Evolutionary conservation across 1,284 basidiomycete species (phyloP).

Genomic region (Fomes fomentarius): DNA sequence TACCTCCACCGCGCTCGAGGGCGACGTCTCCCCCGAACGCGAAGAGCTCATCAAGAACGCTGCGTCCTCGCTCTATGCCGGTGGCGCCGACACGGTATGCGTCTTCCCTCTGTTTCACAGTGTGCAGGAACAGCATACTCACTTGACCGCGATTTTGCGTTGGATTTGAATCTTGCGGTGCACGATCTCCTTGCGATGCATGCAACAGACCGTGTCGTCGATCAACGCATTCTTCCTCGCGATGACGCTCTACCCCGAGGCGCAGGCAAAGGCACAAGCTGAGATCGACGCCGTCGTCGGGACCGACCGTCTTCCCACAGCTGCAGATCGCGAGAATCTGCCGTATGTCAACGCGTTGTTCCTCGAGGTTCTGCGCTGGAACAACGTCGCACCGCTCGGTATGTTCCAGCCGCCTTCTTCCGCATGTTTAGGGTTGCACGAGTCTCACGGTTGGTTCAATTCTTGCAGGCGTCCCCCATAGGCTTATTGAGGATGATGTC

Average conservation of each 20-base stretch:
- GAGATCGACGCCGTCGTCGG: conserved; percentile 37
- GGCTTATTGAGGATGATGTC: conserved; percentile 32
- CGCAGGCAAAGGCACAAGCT: conserved; percentile 35
- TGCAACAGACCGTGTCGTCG: conserved; percentile 32
- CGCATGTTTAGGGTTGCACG: no score
- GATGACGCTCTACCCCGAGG: conserved; percentile 37
- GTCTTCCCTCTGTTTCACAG: background rate
- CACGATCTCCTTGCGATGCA: no score
- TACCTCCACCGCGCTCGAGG: conserved; percentile 28
- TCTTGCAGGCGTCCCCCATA: conserved; percentile 29
- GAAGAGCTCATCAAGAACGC: conserved; percentile 33
- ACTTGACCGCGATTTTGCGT: background rate
- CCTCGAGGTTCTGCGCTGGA: conserved; percentile 36
- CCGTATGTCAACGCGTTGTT: conserved; percentile 37
- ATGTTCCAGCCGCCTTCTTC: background rate
- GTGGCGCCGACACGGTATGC: conserved; percentile 35
- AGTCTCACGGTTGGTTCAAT: background rate
- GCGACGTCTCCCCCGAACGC: conserved; percentile 25
- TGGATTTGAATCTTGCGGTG: no score
- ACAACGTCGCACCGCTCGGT: conserved; percentile 33
- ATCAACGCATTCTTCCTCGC: conserved; percentile 34
- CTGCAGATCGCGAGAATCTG: conserved; percentile 34
- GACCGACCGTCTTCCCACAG: conserved; percentile 33
- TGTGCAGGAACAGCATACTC: background rate
- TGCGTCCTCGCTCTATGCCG: conserved; percentile 34